These are phyloP conservation scores for Wallacemonas rigidus DNA, from an alignment of 208 protist genomes.

Conservation along the genomic window DNA sequence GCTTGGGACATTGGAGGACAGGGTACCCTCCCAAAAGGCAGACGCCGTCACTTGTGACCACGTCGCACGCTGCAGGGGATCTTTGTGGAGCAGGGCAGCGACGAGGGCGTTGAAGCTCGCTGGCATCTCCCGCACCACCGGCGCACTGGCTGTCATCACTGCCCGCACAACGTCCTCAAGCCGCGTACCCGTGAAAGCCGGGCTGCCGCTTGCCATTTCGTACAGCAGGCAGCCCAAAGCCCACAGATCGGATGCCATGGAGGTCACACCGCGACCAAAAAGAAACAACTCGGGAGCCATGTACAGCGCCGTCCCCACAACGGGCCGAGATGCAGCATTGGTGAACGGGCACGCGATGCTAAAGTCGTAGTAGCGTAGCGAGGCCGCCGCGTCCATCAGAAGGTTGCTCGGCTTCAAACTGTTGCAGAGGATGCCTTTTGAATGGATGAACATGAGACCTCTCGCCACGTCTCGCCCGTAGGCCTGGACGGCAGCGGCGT, in stretches of 20 bases:
- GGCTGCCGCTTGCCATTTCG: conserved; percentile 88
- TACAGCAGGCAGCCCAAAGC: conserved; percentile 93
- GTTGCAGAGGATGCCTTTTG: conserved; percentile 86
- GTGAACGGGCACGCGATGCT: conserved; percentile 73
- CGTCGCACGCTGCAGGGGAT: conserved; percentile 72
- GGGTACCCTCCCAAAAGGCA: conserved; percentile 80
- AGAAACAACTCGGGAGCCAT: conserved; percentile 95
- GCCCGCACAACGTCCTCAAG: conserved; percentile 91
- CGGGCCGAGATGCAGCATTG: conserved; percentile 25
- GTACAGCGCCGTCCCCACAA: conserved; percentile 90
- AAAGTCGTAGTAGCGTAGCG: conserved; percentile 94
- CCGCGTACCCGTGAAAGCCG: conserved; percentile 94
- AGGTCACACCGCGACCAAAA: conserved; percentile 45
- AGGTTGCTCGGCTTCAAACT: conserved; percentile 94
- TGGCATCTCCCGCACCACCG: conserved; percentile 37
- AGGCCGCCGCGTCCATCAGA: conserved; percentile 89
- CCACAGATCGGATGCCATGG: conserved; percentile 94
- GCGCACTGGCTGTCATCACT: conserved; percentile 67
- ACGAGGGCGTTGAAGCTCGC: conserved; percentile 74
- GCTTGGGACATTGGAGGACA: conserved; percentile 25
- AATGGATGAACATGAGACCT: conserved; percentile 92
- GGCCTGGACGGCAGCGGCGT: conserved; percentile 66
- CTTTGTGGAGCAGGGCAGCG: conserved; percentile 70
- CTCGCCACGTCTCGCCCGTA: conserved; percentile 84
- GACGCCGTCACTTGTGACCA: conserved; percentile 80